phyloP scores from a whole-genome alignment of 163 green algal genomes.

The Botryococcus braunii region DNA sequence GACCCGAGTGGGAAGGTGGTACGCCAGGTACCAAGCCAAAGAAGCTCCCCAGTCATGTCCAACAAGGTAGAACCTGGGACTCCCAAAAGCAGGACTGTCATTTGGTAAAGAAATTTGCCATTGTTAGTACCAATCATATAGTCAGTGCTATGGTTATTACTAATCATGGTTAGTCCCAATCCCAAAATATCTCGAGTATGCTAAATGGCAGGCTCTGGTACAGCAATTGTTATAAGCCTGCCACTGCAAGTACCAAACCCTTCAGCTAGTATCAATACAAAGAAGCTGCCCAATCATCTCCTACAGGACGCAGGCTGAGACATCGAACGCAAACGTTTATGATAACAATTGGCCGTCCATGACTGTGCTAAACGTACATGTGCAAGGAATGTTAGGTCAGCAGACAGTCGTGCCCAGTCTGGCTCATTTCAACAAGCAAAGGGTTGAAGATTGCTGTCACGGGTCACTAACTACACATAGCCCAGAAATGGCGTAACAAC shows the following conservation, averaged over 20 bases:
- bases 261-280: too few relatives aligned
- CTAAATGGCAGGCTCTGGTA: not conserved
- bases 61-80: conserved; percentile 7
- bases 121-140: not conserved
- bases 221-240: not conserved
- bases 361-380: too few relatives aligned
- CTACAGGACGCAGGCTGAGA: too few relatives aligned
- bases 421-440: too few relatives aligned
- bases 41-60: conserved; percentile 19
- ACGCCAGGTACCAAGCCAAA: conserved; percentile 9
- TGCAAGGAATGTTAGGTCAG: too few relatives aligned
- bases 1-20: not conserved
- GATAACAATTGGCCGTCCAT: too few relatives aligned
- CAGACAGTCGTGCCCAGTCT: too few relatives aligned
- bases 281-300: too few relatives aligned
- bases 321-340: too few relatives aligned
- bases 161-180: not conserved
- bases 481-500: too few relatives aligned
- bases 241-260: not conserved
- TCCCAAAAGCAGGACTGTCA: not conserved
- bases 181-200: not conserved
- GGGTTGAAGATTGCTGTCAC: too few relatives aligned
- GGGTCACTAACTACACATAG: too few relatives aligned
- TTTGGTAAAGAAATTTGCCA: not conserved
- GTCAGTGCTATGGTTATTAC: not conserved